Percentiles rank a stretch among this genome's conserved stretches.
These are phyloP conservation scores for Zasmidium citrigriseum DNA, from an alignment of 2,329 filamentous ascomycete genomes.

Conservation along the genomic window DNA sequence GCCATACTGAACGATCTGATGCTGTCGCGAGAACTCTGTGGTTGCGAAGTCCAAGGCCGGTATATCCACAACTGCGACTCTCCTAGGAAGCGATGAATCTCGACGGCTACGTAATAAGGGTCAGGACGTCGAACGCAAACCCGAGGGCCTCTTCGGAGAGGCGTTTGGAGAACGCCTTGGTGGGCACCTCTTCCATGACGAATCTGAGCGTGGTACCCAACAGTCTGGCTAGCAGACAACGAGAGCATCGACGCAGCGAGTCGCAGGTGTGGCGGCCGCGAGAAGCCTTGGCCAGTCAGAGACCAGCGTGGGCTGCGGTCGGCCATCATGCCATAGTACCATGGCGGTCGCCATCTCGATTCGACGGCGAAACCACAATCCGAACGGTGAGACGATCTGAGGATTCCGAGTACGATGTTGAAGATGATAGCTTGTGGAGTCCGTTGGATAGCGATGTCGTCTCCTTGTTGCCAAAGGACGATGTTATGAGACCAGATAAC, in stretches of 20 bases:
- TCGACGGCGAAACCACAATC: background rate
- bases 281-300: background rate
- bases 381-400: background rate
- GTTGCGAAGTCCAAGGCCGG: background rate
- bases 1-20: background rate
- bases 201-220: background rate
- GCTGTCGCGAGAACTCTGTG: background rate
- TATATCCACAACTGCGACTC: background rate
- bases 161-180: background rate
- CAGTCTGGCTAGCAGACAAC: background rate
- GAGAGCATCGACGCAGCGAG: background rate
- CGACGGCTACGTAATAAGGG: background rate
- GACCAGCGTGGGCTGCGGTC: background rate
- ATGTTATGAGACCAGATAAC: background rate
- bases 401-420: background rate
- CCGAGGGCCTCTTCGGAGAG: background rate
- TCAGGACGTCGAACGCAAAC: background rate
- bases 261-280: background rate
- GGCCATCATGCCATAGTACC: slow-evolving; percentile 2
- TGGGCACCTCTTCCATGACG: background rate
- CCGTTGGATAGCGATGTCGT: background rate
- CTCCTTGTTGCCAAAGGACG: background rate
- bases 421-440: background rate
- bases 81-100: background rate
- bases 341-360: background rate